Percentiles rank a stretch among this genome's conserved stretches.
phyloP scores from a whole-genome alignment of 148 eudicot species.

The Pharnaceum exiguum region DNA sequence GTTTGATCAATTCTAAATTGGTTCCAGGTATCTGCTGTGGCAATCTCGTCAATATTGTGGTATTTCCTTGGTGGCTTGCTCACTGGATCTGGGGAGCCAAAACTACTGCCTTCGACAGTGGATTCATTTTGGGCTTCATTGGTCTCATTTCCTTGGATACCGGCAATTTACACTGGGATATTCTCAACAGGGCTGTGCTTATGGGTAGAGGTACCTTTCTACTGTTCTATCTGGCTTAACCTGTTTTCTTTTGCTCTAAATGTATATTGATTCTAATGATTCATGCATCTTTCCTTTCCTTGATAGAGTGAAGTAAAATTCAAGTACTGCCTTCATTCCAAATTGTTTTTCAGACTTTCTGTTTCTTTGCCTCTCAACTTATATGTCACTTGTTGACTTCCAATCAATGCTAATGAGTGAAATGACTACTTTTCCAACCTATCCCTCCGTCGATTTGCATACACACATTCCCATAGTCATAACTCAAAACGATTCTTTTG shows the following conservation, averaged over 20 bases:
- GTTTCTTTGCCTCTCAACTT: too few species aligned
- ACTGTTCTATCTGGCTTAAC: neutral
- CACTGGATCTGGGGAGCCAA: conserved; percentile 18
- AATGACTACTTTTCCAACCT: too few species aligned
- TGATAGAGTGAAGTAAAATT: too few species aligned
- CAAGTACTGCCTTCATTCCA: too few species aligned
- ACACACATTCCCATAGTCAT: too few species aligned
- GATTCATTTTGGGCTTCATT: conserved; percentile 30
- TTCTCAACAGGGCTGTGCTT: conserved; percentile 66
- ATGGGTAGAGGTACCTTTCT: conserved; percentile 57
- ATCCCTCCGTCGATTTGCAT: too few species aligned
- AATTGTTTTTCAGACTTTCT: too few species aligned
- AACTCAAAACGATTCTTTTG: too few species aligned
- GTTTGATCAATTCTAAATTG: conserved; percentile 7
- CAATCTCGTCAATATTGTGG: conserved; percentile 50
- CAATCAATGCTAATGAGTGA: too few species aligned
- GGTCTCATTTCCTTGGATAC: conserved; percentile 57
- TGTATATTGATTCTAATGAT: neutral
- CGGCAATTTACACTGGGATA: conserved; percentile 64
- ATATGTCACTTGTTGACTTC: too few species aligned
- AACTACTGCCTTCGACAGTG: conserved; percentile 50
- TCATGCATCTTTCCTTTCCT: neutral
- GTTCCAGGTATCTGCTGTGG: conserved; percentile 49
- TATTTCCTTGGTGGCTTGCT: conserved; percentile 34
- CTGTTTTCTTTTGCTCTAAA: neutral